Evolutionary conservation across 306 rosid genomes (phyloP).

Genomic region (Styphnolobium japonicum): DNA sequence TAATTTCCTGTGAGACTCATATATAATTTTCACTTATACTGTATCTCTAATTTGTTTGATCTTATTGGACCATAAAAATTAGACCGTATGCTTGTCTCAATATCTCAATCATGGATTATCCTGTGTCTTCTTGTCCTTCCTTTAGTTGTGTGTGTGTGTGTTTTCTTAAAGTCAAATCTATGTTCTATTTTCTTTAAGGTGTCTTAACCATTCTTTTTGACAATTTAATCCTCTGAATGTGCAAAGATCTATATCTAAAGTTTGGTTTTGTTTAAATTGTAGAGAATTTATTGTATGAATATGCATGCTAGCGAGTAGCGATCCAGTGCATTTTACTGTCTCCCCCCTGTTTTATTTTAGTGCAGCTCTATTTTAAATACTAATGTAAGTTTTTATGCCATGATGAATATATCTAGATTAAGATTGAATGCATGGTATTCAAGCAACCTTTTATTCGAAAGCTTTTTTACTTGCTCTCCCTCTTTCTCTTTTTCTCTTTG

Average conservation of each 20-base stretch:
- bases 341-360: neutral
- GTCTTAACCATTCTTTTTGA: neutral
- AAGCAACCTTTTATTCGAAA: neutral
- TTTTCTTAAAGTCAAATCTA: neutral
- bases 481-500: neutral
- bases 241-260: neutral
- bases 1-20: neutral
- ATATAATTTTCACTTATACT: neutral
- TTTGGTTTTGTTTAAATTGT: neutral
- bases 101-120: neutral
- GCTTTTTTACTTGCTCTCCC: neutral
- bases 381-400: neutral
- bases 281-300: neutral
- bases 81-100: neutral
- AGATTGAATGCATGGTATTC: slow-evolving; percentile 9
- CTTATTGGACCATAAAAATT: neutral
- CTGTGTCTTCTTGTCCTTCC: neutral
- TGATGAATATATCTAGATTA: slow-evolving; percentile 2
- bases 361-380: neutral
- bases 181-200: neutral
- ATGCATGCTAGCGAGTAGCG: neutral
- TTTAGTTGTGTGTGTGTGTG: neutral
- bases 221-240: neutral
- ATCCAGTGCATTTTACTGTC: neutral
- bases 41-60: neutral